Base-by-base conservation (phyloP, 1,139 yeast species). In the Petasospora rhodanensis region DNA sequence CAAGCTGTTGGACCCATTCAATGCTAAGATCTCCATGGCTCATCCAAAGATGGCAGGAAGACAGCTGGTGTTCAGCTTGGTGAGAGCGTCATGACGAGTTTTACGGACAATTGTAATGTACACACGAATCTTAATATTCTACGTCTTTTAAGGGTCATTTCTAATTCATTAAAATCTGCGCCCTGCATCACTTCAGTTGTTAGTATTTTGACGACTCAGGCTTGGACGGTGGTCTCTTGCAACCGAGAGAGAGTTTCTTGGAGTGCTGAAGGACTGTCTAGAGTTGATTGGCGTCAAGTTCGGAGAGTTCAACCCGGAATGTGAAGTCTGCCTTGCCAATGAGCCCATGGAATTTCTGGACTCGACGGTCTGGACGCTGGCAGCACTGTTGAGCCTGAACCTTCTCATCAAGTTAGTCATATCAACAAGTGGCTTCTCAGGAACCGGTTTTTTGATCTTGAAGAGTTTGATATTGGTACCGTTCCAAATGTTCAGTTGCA, bases 41-140 rank as follows among this genome's bases (percentile, higher is more conserved):
- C 87, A 85, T 52, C 95, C 95, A 0, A 61, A 62, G 42, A 68
- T 73, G 7, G 62, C 69, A 3, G 87, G 80, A 3, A 61, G 84
- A 41, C 95, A 84, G 53, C 54, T 84, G 35, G 51, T 76, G 3
- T 26, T 51, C 4, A 40, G 37, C 16, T 25, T 51, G 15, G 43
- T 41, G 10, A 35, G 22, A 15, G 24, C 12, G 14, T 14, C 16
- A 22, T 30, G 28, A 34, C 7, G 19, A 24, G 4, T 6, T 9
- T 14, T 24, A 24, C n/a, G 19, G 18, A 24, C 26, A n/a, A 17
- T 17, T 17, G 15, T 24, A 22, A 20, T 20, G 24, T 12, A n/a
- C n/a, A n/a, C n/a, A n/a, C n/a, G n/a, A n/a, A n/a, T n/a, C n/a
- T n/a, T n/a, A n/a, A n/a, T n/a, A n/a, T n/a, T n/a, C n/a, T n/a